Base-by-base conservation (phyloP, 75 land plant species). In the Cupressus sempervirens region DNA sequence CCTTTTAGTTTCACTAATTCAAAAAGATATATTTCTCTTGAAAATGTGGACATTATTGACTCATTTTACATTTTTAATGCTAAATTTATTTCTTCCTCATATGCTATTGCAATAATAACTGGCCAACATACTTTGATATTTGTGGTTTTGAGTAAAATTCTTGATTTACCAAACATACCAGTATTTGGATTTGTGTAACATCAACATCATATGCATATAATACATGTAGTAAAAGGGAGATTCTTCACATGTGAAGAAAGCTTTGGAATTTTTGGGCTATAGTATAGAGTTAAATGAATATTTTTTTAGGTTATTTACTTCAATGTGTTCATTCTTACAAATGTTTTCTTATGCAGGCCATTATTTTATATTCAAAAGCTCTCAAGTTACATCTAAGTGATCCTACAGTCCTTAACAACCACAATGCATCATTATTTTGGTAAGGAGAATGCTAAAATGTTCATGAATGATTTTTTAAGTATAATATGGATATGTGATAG, bases 381-480 rank as follows among this genome's bases (percentile, higher is more conserved):
- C 84, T 84, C 40, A 87, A 83, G 43, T 83, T 86, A 30, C 85
- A 85, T 7, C 76, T 68, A n/a, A n/a, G n/a, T 40, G 92, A 93
- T 86, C 86, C 88, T 58, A 38, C 87, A 56, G 83, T 95, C 65
- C 90, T 96, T 15, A 85, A 91, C 85, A 97, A 97, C 73, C 87
- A 98, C 30, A 89, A 92, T 90, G 92, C 93, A 85, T 92, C 99
- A 41, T 93, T 91, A 88, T 91, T 93, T 86, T 90, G 93, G 99
- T 97, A 38, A 86, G 52, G 73, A 8, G 46, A 79, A 82, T 18
- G 62, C 73, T 29, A 70, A 30, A 2, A 10, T 0, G 2, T 30
- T 23, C 35, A 3, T 70, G 14, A 68, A 12, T 30, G 32, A 70
- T 46, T 72, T 84, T 86, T 5, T 36, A 26, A 23, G 4, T 35